A percentile compares a stretch with the other conserved stretches of the same genome.
phyloP scores from a whole-genome alignment of 179 eudicot species.

The Amaranthus tricolor region DNA sequence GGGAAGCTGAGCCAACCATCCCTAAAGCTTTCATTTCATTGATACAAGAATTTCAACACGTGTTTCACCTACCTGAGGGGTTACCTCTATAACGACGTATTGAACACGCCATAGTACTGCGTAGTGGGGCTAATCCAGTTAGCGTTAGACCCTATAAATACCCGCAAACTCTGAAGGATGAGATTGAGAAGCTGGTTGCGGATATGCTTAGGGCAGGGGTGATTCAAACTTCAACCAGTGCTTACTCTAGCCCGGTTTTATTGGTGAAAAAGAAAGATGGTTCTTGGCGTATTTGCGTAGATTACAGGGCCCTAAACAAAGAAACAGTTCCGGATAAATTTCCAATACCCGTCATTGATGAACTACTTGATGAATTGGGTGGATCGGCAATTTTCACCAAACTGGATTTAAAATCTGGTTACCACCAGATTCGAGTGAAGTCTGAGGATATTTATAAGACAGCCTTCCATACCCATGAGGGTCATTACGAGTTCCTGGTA shows the following conservation, averaged over 20 bases:
- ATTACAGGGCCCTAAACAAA: no score
- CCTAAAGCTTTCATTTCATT: no score
- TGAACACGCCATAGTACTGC: neutral
- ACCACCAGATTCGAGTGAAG: neutral
- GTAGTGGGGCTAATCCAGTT: neutral
- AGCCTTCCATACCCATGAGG: neutral
- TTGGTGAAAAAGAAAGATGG: neutral
- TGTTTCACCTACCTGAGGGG: neutral
- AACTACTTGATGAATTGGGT: neutral
- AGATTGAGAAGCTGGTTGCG: neutral
- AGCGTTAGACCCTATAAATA: neutral
- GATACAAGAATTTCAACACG: neutral
- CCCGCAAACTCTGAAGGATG: neutral
- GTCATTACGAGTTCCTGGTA: no score
- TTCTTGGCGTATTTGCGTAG: no score
- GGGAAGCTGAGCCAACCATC: no score
- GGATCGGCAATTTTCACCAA: neutral
- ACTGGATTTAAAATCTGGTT: no score
- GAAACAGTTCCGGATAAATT: no score
- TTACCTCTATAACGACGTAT: neutral
- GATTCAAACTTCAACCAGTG: neutral
- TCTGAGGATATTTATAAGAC: neutral
- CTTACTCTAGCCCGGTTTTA: neutral
- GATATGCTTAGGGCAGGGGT: neutral
- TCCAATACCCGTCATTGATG: no score